These are phyloP conservation scores for Colletotrichum navitas DNA, from an alignment of 2,329 filamentous ascomycete species.

Conservation along the genomic window DNA sequence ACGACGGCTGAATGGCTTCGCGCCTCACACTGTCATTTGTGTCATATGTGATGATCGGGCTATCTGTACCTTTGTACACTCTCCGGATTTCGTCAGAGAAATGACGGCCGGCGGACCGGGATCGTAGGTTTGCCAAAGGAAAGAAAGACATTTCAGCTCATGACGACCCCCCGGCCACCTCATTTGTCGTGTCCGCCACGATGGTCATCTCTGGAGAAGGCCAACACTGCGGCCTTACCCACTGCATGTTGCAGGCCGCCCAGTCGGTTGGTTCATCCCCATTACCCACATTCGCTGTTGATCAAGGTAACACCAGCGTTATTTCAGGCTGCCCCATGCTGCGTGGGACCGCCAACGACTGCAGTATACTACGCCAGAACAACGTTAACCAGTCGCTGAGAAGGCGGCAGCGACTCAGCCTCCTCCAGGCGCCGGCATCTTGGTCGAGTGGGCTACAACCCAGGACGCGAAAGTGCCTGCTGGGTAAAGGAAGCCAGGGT, in stretches of 20 bases:
- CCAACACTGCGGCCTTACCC: slow-evolving; percentile 30
- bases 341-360: slow-evolving; percentile 26
- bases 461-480: slow-evolving; percentile 18
- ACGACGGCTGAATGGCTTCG: slow-evolving; percentile 1
- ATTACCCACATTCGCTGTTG: slow-evolving; percentile 34
- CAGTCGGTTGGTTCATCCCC: slow-evolving; percentile 38
- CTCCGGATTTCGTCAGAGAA: slow-evolving; percentile 5
- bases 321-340: slow-evolving; percentile 36
- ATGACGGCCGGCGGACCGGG: slow-evolving; percentile 25
- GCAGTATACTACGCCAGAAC: slow-evolving; percentile 3
- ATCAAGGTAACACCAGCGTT: slow-evolving; percentile 40
- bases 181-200: slow-evolving; percentile 40
- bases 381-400: slow-evolving; percentile 32
- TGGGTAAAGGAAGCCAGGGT: slow-evolving; percentile 24
- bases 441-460: slow-evolving; percentile 16
- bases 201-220: slow-evolving; percentile 37
- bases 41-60: slow-evolving; percentile 7
- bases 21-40: neutral
- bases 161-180: slow-evolving; percentile 34
- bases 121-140: slow-evolving; percentile 11
- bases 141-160: slow-evolving; percentile 28
- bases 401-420: slow-evolving; percentile 5
- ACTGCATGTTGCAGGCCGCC: slow-evolving; percentile 27
- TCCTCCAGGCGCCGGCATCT: slow-evolving; percentile 26
- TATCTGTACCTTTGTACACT: slow-evolving; percentile 1